Base-by-base conservation (phyloP, 2,329 filamentous ascomycete genomes). In the Colletotrichum sp. region DNA sequence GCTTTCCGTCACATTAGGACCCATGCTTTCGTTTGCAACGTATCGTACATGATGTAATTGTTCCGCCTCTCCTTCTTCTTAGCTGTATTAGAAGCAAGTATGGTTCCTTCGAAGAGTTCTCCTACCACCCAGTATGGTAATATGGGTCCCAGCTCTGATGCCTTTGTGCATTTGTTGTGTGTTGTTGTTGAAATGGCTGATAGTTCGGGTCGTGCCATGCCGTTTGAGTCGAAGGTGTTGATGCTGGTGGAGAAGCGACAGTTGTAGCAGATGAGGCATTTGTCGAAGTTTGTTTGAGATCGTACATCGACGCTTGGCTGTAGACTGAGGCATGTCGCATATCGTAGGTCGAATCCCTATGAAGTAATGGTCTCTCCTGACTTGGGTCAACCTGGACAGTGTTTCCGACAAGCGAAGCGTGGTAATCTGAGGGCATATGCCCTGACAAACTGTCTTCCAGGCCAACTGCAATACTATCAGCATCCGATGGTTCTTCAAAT, bases 391-490 rank as follows among this genome's bases (percentile, higher is more conserved):
- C 5, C 22, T 73, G 74, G 8, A 28, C 15, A 5, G 64, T 22
- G 28, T 68, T 32, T 2, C 28, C 27, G 8, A 52, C 34, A 34
- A 63, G 70, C 4, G 70, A 69, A 7, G 71, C 74, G 19, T 76
- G 74, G 15, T 76, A 76, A 6, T 67, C 74, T 9, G 74, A 59
- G 48, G 74, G 74, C 70, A 77, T 75, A 12, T 75, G 75, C 4
- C 75, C 75, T 27, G 71, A 67, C 39, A 77, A 22, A n/a, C 72
- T 68, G 32, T 77, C 75, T 61, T 77, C 71, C 9, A 75, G 16
- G 4, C 75, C 75, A 30, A 77, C 75, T 77, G 27, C 6, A 60
- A 15, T 1, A 8, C 2, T 4, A 3, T 74, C 12, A 76, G 60
- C 30, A n/a, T 4, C 19, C 16, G 4, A 1, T 2, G 15, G 6